Evolutionary conservation across 306 rosid genomes (phyloP).

Genomic region (Glycine soja): DNA sequence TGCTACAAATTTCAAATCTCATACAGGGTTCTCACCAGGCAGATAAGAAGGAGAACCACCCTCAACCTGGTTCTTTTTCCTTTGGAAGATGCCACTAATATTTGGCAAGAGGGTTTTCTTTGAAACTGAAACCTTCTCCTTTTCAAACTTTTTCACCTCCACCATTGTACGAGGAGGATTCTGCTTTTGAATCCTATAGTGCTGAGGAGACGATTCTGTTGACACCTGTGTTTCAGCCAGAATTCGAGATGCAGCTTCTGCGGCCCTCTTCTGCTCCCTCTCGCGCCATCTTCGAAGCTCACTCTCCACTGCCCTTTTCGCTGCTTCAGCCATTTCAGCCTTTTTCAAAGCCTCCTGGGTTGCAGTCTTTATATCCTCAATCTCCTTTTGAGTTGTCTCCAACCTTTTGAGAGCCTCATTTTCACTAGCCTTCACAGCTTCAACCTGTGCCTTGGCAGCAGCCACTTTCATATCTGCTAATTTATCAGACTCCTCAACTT

Average conservation of each 20-base stretch:
- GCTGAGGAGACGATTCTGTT: conserved; percentile 72
- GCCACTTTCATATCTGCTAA: conserved; percentile 94
- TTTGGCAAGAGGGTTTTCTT: conserved; percentile 83
- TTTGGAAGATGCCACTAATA: conserved; percentile 74
- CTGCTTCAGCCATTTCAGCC: conserved; percentile 97
- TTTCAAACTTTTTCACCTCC: conserved; percentile 66
- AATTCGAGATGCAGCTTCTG: conserved; percentile 87
- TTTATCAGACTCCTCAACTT: conserved; percentile 87
- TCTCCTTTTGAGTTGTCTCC: conserved; percentile 81
- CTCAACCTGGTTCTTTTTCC: conserved; percentile 84
- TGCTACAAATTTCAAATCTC: conserved; percentile 50
- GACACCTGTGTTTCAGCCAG: conserved; percentile 73
- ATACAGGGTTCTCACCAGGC: conserved; percentile 80
- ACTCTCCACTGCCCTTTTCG: conserved; percentile 90
- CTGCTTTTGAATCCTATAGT: conserved; percentile 68
- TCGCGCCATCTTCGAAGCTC: conserved; percentile 94
- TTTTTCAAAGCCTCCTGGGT: conserved; percentile 76
- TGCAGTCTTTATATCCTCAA: conserved; percentile 73
- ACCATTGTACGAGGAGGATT: conserved; percentile 55
- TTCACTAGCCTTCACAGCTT: conserved; percentile 99
- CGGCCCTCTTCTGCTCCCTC: conserved; percentile 89
- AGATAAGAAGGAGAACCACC: conserved; percentile 92
- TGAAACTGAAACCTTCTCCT: conserved; percentile 64
- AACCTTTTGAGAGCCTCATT: conserved; percentile 74
- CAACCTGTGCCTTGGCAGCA: conserved; percentile 96